A percentile compares a stretch with the other conserved stretches of the same genome.
These are phyloP conservation scores for Elaeis guineensis DNA, from an alignment of 176 grass and related monocot species.

Conservation along the genomic window DNA sequence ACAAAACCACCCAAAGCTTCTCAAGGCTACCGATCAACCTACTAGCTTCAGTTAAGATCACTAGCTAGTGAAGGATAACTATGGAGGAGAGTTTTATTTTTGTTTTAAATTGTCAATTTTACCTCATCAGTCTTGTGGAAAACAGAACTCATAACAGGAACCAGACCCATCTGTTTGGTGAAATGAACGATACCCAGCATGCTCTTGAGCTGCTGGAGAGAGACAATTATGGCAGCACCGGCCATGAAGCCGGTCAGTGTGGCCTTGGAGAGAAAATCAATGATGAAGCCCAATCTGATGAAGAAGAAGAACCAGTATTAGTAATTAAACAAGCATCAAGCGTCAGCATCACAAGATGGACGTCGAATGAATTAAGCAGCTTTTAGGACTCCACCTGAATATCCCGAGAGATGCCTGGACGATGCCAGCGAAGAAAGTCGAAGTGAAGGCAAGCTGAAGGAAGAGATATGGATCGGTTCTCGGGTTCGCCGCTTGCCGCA, in stretches of 20 bases:
- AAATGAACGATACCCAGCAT: constrained; percentile 87
- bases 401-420: constrained; percentile 95
- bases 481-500: constrained; percentile 68
- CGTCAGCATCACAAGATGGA: too few species aligned
- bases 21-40: too few species aligned
- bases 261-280: constrained; percentile 90
- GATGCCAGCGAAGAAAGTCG: constrained; percentile 79
- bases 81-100: too few species aligned
- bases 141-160: constrained; percentile 84
- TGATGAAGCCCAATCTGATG: constrained; percentile 63
- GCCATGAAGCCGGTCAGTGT: constrained; percentile 98
- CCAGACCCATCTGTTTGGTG: constrained; percentile 75
- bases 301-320: too few species aligned
- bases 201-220: constrained; percentile 88
- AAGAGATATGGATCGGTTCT: constrained; percentile 53
- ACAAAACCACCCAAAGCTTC: too few species aligned
- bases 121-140: constrained; percentile 64
- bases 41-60: too few species aligned
- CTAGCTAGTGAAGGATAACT: too few species aligned
- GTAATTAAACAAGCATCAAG: too few species aligned
- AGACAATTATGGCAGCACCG: constrained; percentile 83
- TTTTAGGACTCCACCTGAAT: constrained; percentile 25
- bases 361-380: too few species aligned
- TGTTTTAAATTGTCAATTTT: too few species aligned
- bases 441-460: constrained; percentile 90